Evolutionary conservation across 2,329 filamentous ascomycete species (phyloP).

Genomic region (Colletotrichum somersetense): DNA sequence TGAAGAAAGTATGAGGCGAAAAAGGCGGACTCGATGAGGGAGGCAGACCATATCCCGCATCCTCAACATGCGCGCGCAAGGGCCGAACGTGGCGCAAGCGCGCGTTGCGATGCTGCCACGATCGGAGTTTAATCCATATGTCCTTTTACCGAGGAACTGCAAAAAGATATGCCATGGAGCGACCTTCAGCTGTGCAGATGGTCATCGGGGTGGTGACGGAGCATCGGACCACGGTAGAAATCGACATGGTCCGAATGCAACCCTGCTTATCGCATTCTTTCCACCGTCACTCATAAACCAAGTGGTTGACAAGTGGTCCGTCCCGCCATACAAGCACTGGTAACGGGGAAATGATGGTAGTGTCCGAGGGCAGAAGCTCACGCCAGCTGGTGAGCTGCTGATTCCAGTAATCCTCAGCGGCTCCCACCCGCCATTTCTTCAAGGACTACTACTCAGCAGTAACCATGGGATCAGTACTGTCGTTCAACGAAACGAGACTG

Average conservation of each 20-base stretch:
- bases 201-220: conserved; percentile 2
- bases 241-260: background rate
- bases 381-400: background rate
- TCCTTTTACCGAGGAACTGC: conserved; percentile 9
- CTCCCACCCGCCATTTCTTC: background rate
- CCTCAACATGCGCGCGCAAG: conserved; percentile 20
- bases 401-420: background rate
- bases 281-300: background rate
- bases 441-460: background rate
- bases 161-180: conserved; percentile 19
- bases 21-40: background rate
- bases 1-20: background rate
- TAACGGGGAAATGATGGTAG: background rate
- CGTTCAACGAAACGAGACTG: background rate
- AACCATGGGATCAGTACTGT: background rate
- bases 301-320: background rate
- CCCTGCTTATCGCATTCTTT: background rate
- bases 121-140: conserved; percentile 9
- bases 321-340: background rate
- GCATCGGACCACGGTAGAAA: background rate
- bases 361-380: conserved; percentile 1
- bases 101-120: conserved; percentile 32
- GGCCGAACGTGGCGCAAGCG: conserved; percentile 7
- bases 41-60: conserved; percentile 2
- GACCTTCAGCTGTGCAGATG: conserved; percentile 12